phyloP scores from a whole-genome alignment of 805 yeast genomes.

The Saccharomyces paradoxus region DNA sequence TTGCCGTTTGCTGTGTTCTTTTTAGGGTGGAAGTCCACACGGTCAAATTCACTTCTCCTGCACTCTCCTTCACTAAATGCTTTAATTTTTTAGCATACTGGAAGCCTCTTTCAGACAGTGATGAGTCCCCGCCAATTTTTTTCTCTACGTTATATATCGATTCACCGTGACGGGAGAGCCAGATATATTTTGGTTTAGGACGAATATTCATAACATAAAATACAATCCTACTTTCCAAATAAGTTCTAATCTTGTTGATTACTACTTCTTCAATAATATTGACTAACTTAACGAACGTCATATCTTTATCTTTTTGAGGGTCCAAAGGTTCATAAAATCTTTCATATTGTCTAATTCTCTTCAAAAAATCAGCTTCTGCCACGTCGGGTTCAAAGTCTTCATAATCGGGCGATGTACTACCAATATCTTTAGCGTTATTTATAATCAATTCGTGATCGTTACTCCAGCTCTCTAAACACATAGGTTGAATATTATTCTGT shows the following conservation, averaged over 20 bases:
- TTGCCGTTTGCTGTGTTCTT: constrained; percentile 90
- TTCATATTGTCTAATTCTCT: constrained; percentile 68
- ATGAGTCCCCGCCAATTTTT: constrained; percentile 92
- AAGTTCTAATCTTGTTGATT: constrained; percentile 78
- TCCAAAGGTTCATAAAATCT: constrained; percentile 70
- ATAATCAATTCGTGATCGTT: constrained; percentile 69
- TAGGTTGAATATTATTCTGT: constrained; percentile 67
- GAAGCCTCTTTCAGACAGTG: constrained; percentile 74
- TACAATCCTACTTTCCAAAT: constrained; percentile 85
- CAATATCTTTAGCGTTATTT: constrained; percentile 78
- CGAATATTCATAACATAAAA: constrained; percentile 94
- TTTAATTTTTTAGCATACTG: constrained; percentile 78
- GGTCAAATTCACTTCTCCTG: constrained; percentile 60
- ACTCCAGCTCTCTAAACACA: constrained; percentile 89
- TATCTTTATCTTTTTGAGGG: constrained; percentile 44
- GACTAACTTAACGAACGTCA: constrained; percentile 80
- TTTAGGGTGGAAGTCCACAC: constrained; percentile 93
- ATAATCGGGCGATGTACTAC: constrained; percentile 81
- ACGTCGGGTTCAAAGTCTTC: constrained; percentile 55
- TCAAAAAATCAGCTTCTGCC: constrained; percentile 64
- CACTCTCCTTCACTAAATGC: constrained; percentile 51
- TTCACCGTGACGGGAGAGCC: constrained; percentile 95
- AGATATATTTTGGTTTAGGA: constrained; percentile 83
- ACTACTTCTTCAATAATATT: constrained; percentile 85
- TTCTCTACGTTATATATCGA: constrained; percentile 87